phyloP scores from a whole-genome alignment of 2,329 filamentous ascomycete genomes.

The Neofusicoccum cordaticola region DNA sequence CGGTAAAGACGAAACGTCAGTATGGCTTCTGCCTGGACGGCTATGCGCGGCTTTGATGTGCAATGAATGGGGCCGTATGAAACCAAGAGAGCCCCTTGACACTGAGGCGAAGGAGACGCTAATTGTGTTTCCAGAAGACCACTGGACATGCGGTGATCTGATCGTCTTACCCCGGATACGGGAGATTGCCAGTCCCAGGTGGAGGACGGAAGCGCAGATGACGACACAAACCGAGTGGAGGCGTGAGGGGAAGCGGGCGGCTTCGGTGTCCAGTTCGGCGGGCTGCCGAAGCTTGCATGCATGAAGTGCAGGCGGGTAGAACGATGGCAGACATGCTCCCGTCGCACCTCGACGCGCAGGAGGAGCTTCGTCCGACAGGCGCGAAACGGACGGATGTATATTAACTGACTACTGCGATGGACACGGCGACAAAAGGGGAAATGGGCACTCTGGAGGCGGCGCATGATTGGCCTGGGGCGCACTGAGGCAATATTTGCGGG shows the following conservation, averaged over 20 bases:
- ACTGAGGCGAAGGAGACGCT: neutral
- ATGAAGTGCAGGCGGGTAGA: neutral
- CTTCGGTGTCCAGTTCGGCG: neutral
- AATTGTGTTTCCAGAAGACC: neutral
- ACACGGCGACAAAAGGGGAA: neutral
- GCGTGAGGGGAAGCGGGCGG: neutral
- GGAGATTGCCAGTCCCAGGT: constrained; percentile 10
- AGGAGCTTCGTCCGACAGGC: neutral
- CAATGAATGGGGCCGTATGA: neutral
- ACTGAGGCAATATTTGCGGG: constrained; percentile 3
- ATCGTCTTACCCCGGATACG: constrained; percentile 9
- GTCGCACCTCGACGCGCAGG: neutral
- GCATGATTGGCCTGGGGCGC: neutral
- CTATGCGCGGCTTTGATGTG: constrained; percentile 4
- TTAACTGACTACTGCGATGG: neutral
- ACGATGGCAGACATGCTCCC: neutral
- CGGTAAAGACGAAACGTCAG: too few species aligned
- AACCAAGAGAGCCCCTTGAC: neutral
- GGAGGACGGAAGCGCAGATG: neutral
- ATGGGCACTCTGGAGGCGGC: neutral
- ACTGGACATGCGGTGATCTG: constrained; percentile 8
- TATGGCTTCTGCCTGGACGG: neutral
- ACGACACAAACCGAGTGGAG: constrained; percentile 3
- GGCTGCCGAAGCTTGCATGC: neutral
- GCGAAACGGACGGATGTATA: neutral